phyloP scores from a whole-genome alignment of 352 stramenopile genomes.

The Globisporangium perplexum region DNA sequence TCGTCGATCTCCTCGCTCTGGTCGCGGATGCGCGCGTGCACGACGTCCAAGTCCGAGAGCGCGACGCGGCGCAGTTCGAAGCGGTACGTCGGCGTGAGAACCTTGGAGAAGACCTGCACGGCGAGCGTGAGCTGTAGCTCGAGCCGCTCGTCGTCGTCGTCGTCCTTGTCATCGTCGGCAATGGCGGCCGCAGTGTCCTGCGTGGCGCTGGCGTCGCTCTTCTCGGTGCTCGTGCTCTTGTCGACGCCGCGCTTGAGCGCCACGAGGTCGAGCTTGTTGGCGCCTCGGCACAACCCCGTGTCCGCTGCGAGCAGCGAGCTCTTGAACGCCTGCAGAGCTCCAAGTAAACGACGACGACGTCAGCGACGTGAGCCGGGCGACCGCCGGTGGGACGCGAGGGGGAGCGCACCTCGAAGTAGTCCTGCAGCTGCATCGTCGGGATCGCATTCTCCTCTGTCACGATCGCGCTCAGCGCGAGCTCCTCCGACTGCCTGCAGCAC shows the following conservation, averaged over 20 bases:
- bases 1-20: slow-evolving; percentile 7
- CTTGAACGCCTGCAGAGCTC: slow-evolving; percentile 4
- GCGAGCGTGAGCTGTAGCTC: slow-evolving; percentile 5
- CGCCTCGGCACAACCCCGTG: not conserved
- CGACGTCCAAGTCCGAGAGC: slow-evolving; percentile 6
- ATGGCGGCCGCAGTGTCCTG: too few species aligned
- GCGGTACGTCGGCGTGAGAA: slow-evolving; percentile 8
- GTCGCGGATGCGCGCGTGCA: slow-evolving; percentile 7
- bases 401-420: slow-evolving; percentile 12
- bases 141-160: not conserved
- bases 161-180: too few species aligned
- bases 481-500: slow-evolving; percentile 3
- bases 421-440: slow-evolving; percentile 4
- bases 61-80: slow-evolving; percentile 1
- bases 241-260: not conserved
- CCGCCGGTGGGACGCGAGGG: too few species aligned
- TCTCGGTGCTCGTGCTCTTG: not conserved
- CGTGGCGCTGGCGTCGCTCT: too few species aligned
- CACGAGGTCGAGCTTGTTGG: slow-evolving; percentile 5
- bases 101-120: slow-evolving; percentile 6
- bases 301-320: slow-evolving; percentile 1
- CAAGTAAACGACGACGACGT: not conserved
- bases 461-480: slow-evolving; percentile 5
- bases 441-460: slow-evolving; percentile 1
- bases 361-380: not conserved